phyloP scores from a whole-genome alignment of 768 basidiomycete species.

The Leccinum subgranulosum region DNA sequence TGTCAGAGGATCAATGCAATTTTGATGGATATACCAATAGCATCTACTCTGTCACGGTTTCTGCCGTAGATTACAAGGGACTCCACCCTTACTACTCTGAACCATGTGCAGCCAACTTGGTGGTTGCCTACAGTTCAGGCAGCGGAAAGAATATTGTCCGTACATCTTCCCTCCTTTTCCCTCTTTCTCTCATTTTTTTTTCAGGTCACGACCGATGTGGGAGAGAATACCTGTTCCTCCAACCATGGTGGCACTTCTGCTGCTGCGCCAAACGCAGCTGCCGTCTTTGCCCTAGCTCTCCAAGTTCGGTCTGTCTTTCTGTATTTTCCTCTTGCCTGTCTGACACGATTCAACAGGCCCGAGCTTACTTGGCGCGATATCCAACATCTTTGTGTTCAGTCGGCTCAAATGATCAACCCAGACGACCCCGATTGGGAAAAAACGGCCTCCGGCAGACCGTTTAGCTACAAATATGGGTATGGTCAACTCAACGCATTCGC shows the following conservation, averaged over 20 bases:
- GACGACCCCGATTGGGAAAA: conserved; percentile 94
- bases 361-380: conserved; percentile 97
- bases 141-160: conserved; percentile 90
- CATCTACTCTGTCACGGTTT: conserved; percentile 93
- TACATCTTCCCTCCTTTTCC: conserved; percentile 13
- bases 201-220: conserved; percentile 93
- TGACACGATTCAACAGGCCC: conserved; percentile 49
- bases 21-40: conserved; percentile 99
- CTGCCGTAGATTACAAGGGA: conserved; percentile 92
- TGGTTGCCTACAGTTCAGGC: conserved; percentile 95
- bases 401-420: conserved; percentile 73
- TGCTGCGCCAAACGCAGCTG: conserved; percentile 94
- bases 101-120: conserved; percentile 95
- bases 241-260: conserved; percentile 96
- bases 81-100: conserved; percentile 97
- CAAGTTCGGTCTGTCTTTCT: conserved; percentile 64
- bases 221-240: conserved; percentile 74
- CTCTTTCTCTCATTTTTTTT: conserved; percentile 13
- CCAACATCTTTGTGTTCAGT: conserved; percentile 82
- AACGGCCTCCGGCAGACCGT: conserved; percentile 51
- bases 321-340: conserved; percentile 2
- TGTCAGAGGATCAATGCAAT: conserved; percentile 93
- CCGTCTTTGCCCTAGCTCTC: conserved; percentile 88
- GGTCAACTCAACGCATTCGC: conserved; percentile 82
- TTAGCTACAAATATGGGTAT: conserved; percentile 94